phyloP scores from a whole-genome alignment of 2,329 filamentous ascomycete species.

The Rhynchosporium secalis region DNA sequence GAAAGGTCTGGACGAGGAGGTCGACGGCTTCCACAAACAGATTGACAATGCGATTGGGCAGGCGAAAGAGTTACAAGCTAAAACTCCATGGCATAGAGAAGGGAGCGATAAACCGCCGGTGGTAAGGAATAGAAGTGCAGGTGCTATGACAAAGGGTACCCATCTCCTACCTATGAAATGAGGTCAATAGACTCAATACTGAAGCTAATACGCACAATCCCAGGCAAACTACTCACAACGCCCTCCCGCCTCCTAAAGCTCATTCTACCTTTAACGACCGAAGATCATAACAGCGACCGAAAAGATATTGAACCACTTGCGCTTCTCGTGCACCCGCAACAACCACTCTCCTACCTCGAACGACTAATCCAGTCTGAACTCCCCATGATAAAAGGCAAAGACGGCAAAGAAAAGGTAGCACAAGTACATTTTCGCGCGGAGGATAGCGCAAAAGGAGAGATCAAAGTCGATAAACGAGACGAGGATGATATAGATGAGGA shows the following conservation, averaged over 20 bases:
- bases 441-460: constrained; percentile 64
- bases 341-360: constrained; percentile 88
- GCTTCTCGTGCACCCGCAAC: constrained; percentile 82
- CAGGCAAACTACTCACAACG: constrained; percentile 77
- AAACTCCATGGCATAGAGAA: constrained; percentile 66
- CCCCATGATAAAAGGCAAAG: constrained; percentile 58
- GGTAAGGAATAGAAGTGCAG: constrained; percentile 45
- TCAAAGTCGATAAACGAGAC: constrained; percentile 42
- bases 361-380: constrained; percentile 86
- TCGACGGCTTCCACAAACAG: constrained; percentile 42
- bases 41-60: constrained; percentile 41
- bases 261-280: constrained; percentile 70
- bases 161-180: background rate
- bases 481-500: constrained; percentile 39
- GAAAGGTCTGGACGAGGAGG: constrained; percentile 37
- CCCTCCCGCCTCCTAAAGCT: constrained; percentile 79
- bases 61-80: constrained; percentile 56
- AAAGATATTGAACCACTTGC: constrained; percentile 82
- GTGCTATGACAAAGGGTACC: constrained; percentile 64
- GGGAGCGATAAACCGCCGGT: constrained; percentile 59
- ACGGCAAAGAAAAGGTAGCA: constrained; percentile 69
- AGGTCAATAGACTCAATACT: background rate
- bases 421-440: constrained; percentile 78
- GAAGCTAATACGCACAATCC: background rate
- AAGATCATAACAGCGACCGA: constrained; percentile 57